These are phyloP conservation scores for Arachnopeziza araneosa DNA, from an alignment of 2,329 filamentous ascomycete species.

Conservation along the genomic window DNA sequence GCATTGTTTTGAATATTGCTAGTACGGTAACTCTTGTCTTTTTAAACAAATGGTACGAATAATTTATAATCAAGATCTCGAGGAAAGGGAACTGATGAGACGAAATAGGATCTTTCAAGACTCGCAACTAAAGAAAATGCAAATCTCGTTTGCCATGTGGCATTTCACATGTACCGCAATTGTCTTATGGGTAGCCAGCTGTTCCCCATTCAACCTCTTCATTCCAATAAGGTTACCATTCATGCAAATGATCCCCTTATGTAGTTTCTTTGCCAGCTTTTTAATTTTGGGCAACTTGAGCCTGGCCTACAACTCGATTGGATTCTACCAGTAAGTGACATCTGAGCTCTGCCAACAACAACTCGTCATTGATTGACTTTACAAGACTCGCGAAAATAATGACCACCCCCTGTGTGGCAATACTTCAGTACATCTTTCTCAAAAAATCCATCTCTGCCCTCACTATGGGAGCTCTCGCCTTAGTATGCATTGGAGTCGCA, in stretches of 20 bases:
- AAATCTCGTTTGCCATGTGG: constrained; percentile 43
- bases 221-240: constrained; percentile 38
- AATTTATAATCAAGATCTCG: not conserved
- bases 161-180: constrained; percentile 40
- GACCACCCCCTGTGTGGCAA: constrained; percentile 41
- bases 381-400: constrained; percentile 40
- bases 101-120: constrained; percentile 38
- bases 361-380: not conserved
- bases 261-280: constrained; percentile 41
- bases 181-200: constrained; percentile 38
- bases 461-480: constrained; percentile 37
- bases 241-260: constrained; percentile 39
- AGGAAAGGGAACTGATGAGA: not conserved
- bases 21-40: constrained; percentile 40
- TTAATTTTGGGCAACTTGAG: constrained; percentile 41
- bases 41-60: constrained; percentile 38
- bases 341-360: not conserved
- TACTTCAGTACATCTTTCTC: constrained; percentile 40
- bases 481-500: constrained; percentile 38
- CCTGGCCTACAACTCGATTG: constrained; percentile 41
- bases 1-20: constrained; percentile 39
- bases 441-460: constrained; percentile 36
- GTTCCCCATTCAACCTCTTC: constrained; percentile 39
- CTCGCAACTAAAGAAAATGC: constrained; percentile 37
- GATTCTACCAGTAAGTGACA: constrained; percentile 37